Conservation (phyloP, 129 eudicot genomes). For the Arctium minus region DNA sequence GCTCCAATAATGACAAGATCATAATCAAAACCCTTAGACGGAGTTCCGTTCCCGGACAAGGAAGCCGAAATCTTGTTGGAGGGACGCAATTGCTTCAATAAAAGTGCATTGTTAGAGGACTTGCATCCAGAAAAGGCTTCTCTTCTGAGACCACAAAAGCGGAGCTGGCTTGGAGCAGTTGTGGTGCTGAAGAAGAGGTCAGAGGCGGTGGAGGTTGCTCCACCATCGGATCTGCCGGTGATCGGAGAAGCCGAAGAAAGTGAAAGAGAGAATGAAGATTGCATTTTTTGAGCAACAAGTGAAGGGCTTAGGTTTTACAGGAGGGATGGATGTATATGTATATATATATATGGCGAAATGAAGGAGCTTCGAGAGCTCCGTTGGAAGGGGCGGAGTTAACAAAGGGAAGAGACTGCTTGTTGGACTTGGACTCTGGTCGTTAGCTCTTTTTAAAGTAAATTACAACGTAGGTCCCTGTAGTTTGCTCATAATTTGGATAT, state of each 20-base stretch:
- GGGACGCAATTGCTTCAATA: constrained; percentile 29
- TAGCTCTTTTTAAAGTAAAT: neutral
- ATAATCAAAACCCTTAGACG: constrained; percentile 62
- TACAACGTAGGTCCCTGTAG: neutral
- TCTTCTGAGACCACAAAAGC: constrained; percentile 77
- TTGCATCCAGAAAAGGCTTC: constrained; percentile 41
- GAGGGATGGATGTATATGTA: neutral
- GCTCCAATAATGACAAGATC: constrained; percentile 96
- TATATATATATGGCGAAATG: constrained; percentile 23
- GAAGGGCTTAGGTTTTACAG: neutral
- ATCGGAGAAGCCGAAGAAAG: constrained; percentile 48
- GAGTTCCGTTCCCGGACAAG: constrained; percentile 48
- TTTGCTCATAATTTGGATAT: neutral
- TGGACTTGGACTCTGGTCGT: neutral
- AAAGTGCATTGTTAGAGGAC: constrained; percentile 23
- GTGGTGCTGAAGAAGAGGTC: constrained; percentile 18
- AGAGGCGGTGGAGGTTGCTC: constrained; percentile 17
- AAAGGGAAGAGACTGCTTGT: constrained; percentile 21
- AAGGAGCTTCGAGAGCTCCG: constrained; percentile 52
- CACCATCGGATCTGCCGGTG: constrained; percentile 36
- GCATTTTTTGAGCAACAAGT: constrained; percentile 40
- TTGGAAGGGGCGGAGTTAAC: constrained; percentile 52
- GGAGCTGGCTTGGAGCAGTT: constrained; percentile 42
- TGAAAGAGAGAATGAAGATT: constrained; percentile 57
- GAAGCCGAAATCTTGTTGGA: constrained; percentile 39